Evolutionary conservation across 2,329 filamentous ascomycete genomes (phyloP), one percentile per base, ranked within the genome.

Genomic region (Cyphellophora europaea): DNA sequence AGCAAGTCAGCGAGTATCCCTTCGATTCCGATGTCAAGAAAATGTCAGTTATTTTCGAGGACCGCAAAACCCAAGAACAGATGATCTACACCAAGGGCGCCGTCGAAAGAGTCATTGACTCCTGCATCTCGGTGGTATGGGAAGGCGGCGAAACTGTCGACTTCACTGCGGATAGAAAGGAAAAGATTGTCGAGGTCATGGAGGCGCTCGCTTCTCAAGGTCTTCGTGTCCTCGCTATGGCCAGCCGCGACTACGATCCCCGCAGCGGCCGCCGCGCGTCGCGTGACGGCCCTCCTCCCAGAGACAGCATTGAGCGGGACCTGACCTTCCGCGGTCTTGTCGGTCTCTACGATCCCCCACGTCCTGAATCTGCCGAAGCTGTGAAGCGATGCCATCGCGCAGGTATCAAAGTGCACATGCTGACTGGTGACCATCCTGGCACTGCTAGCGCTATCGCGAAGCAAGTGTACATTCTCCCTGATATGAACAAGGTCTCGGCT

Each of bases 321-420:
- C 70, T 91, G 19, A 69, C 69, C 3, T 80, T 88, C 38, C 69
- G 83, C 4, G 85, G 85, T 11, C 71, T 93, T 5, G 77, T 79
- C 19, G 84, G 82, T 36, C 79, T 89, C 48, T 87, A 88, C 56
- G 83, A 89, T 45, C 83, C 83, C 6, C 83, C 83, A 33, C 80
- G 83, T 4, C 70, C 74, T 5, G 83, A 88, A 62, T 84, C 83
- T 5, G 79, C 77, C 21, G 67, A 63, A 3, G 76, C 80, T 6
- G 81, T 85, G 36, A 66, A 63, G 19, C 71, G 77, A 51, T 83
- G 78, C 49, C 72, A 79, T 36, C 67, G 68, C 37, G 81, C 80
- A 12, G 80, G 81, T 34, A 82, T 85, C 55, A 72, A 69, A 46
- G 80, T 85, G 8, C 79, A 84, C 60, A 85, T 85, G 80, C 65